Base-by-base conservation (phyloP, 805 yeast genomes). In the Candida chauliodis region DNA sequence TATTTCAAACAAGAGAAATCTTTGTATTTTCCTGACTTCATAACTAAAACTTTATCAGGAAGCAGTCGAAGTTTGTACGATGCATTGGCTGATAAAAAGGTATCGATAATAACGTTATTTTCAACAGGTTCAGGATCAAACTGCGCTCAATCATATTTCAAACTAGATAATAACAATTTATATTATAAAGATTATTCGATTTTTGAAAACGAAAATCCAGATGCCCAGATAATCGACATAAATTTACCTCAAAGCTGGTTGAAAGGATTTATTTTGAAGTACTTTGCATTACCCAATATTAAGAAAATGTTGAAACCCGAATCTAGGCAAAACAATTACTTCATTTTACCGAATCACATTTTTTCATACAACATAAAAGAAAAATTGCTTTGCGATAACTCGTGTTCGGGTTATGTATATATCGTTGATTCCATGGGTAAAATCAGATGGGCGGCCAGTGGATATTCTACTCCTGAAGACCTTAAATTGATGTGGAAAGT, bases 401-500 rank as follows among this genome's bases (percentile, higher is more conserved):
- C 77, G 16, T 84, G 83, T 49, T 78, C 95, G 2, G 98, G 98
- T 0, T 89, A 86, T 53, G 66, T 89, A 8, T 83, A 88, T 47
- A 65, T 91, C 4, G 73, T 93, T 24, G 99, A 93, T 53, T 69
- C 68, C 11, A 66, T 78, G 10, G 81, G 83, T 36, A 81, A 75
- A 50, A 82, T 93, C 38, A 70, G 98, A 49, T 91, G 98, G 98
- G 89, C 88, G 17, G 85, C 88, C 3, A 78, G 95, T 49, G 99
- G 98, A 2, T 76, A 73, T 27, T 83, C 95, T 1, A 70, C 71
- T 11, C 78, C 73, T n/a, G 73, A 73, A 23, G 99, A 93, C 48
- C 62, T 66, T 34, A 66, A 66, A 13, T 63, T 76, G 11, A 58
- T 86, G 40, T 82, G 89, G 85, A 78, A 76, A 49, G 73, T 81